phyloP scores from a whole-genome alignment of 352 stramenopile species.

The Pythium sukuiense region DNA sequence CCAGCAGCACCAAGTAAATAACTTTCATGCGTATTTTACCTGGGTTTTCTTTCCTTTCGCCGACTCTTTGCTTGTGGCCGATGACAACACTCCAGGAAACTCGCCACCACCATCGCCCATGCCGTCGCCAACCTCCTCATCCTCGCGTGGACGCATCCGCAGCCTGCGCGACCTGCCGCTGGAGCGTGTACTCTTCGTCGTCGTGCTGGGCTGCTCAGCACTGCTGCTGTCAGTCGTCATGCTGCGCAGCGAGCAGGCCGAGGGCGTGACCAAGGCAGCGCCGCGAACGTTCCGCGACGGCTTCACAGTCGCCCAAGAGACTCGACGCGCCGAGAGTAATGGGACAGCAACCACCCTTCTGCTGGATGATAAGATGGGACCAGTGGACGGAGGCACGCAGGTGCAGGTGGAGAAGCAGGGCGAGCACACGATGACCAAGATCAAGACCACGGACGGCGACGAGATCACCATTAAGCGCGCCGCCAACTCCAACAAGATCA shows the following conservation, averaged over 20 bases:
- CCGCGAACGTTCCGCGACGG: constrained; percentile 60
- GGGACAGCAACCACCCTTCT: neutral
- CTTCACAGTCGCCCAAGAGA: constrained; percentile 62
- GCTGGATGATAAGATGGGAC: constrained; percentile 5
- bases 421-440: constrained; percentile 53
- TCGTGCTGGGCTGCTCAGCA: constrained; percentile 48
- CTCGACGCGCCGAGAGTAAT: constrained; percentile 45
- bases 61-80: neutral
- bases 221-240: constrained; percentile 62
- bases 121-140: constrained; percentile 7
- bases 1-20: neutral
- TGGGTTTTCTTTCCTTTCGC: constrained; percentile 4
- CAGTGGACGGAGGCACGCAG: constrained; percentile 11
- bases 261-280: constrained; percentile 22
- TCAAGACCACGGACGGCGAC: constrained; percentile 74
- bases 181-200: constrained; percentile 57
- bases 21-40: neutral
- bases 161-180: constrained; percentile 32
- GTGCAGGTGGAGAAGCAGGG: constrained; percentile 31
- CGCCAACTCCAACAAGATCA: constrained; percentile 62
- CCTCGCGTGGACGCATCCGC: constrained; percentile 16
- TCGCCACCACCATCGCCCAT: constrained; percentile 1
- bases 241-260: constrained; percentile 47
- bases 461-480: constrained; percentile 79
- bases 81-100: constrained; percentile 1